These are phyloP conservation scores for Raffaelea deltoideospora DNA, from an alignment of 2,329 filamentous ascomycete genomes.

Conservation along the genomic window DNA sequence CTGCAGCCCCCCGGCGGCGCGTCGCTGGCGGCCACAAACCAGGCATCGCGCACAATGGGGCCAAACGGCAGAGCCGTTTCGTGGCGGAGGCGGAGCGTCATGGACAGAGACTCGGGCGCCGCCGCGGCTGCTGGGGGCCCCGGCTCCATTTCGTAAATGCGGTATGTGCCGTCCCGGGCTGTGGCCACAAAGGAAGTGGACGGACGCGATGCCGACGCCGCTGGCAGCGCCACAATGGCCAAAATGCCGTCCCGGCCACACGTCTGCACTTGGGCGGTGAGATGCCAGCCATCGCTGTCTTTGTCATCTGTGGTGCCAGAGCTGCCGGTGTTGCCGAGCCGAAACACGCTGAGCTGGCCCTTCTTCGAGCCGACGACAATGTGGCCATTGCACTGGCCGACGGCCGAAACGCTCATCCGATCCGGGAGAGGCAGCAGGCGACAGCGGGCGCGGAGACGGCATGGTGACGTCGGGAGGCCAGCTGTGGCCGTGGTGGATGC, in stretches of 20 bases:
- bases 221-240: slow-evolving; percentile 37
- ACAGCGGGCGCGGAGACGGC: too few species aligned
- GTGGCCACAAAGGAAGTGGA: slow-evolving; percentile 50
- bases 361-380: slow-evolving; percentile 39
- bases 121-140: background rate
- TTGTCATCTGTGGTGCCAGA: too few species aligned
- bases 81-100: slow-evolving; percentile 39
- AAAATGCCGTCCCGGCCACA: slow-evolving; percentile 41
- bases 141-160: slow-evolving; percentile 36
- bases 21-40: slow-evolving; percentile 27
- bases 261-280: slow-evolving; percentile 13
- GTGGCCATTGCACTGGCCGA: slow-evolving; percentile 9
- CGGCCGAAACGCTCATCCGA: too few species aligned
- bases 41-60: slow-evolving; percentile 60
- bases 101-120: background rate
- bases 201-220: slow-evolving; percentile 15
- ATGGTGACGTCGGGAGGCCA: too few species aligned
- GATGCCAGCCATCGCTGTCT: slow-evolving; percentile 14
- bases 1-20: slow-evolving; percentile 10
- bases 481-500: too few species aligned
- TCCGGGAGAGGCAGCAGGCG: too few species aligned
- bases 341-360: slow-evolving; percentile 30
- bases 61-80: slow-evolving; percentile 56
- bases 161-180: slow-evolving; percentile 62
- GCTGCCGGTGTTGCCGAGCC: too few species aligned